Evolutionary conservation across 257 asterid genomes (phyloP).

Genomic region (Solanum chiquidenum): DNA sequence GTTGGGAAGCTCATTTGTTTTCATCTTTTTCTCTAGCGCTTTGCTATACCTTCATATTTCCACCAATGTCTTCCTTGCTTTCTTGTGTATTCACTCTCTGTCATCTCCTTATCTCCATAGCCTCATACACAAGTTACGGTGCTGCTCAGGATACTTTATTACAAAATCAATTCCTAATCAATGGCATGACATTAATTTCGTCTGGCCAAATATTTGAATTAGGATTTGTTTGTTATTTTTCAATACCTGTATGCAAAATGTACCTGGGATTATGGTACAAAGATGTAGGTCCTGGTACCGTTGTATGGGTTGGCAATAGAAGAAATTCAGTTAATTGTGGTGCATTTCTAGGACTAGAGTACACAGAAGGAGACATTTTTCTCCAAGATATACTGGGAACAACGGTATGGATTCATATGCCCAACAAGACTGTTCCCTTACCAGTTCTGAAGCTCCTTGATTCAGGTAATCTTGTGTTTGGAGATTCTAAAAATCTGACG

Average conservation of each 20-base stretch:
- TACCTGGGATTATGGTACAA: conserved; percentile 17
- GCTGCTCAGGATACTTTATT: conserved; percentile 9
- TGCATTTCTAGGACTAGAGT: background rate
- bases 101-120: background rate
- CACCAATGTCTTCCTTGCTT: background rate
- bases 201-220: conserved; percentile 13
- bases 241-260: background rate
- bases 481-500: background rate
- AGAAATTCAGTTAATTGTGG: conserved; percentile 8
- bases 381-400: background rate
- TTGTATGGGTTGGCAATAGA: conserved; percentile 33
- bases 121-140: background rate
- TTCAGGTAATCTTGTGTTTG: conserved; percentile 26
- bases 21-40: background rate
- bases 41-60: background rate
- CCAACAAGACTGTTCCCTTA: background rate
- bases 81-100: background rate
- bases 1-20: background rate
- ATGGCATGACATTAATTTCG: conserved; percentile 9
- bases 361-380: background rate
- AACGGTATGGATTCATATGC: background rate
- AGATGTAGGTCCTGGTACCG: background rate
- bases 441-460: conserved; percentile 21
- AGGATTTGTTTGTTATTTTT: conserved; percentile 9
- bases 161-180: conserved; percentile 8